These are phyloP conservation scores for Phaeotremella skinneri DNA, from an alignment of 768 basidiomycete genomes.

Conservation along the genomic window DNA sequence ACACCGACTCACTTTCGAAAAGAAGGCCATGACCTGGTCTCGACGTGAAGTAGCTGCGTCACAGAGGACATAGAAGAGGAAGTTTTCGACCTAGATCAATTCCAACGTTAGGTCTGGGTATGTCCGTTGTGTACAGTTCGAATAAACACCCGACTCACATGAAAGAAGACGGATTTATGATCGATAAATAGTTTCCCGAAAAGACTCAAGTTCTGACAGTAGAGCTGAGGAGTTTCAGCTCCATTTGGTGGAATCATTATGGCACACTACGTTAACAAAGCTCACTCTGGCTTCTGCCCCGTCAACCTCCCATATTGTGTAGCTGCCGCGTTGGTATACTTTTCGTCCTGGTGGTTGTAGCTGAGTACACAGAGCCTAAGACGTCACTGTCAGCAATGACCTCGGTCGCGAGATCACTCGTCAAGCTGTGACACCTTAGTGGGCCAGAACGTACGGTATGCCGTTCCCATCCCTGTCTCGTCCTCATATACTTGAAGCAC, in stretches of 20 bases:
- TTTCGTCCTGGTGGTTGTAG: slow-evolving; percentile 73
- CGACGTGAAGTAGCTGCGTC: slow-evolving; percentile 68
- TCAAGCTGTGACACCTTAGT: background rate
- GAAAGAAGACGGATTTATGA: slow-evolving; percentile 62
- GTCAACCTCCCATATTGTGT: slow-evolving; percentile 94
- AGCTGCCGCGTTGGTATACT: slow-evolving; percentile 85
- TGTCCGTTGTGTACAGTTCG: background rate
- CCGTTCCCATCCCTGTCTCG: slow-evolving; percentile 64
- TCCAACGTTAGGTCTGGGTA: too few species aligned
- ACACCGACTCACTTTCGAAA: slow-evolving; percentile 60
- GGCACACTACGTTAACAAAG: background rate
- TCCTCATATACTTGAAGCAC: slow-evolving; percentile 96
- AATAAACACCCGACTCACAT: slow-evolving; percentile 15
- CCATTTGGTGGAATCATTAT: background rate
- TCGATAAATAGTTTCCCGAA: slow-evolving; percentile 99
- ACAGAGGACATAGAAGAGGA: slow-evolving; percentile 88
- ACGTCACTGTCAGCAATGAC: slow-evolving; percentile 5
- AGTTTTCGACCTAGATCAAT: slow-evolving; percentile 53
- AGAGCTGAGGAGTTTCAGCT: slow-evolving; percentile 61
- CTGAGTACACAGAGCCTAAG: slow-evolving; percentile 11
- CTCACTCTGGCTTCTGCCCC: slow-evolving; percentile 77
- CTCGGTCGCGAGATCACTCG: background rate
- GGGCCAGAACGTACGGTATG: slow-evolving; percentile 58
- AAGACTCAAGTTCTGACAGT: slow-evolving; percentile 90
- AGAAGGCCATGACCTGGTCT: slow-evolving; percentile 78